Conservation (phyloP, 768 basidiomycete species). For the Auricularia sp. region DNA sequence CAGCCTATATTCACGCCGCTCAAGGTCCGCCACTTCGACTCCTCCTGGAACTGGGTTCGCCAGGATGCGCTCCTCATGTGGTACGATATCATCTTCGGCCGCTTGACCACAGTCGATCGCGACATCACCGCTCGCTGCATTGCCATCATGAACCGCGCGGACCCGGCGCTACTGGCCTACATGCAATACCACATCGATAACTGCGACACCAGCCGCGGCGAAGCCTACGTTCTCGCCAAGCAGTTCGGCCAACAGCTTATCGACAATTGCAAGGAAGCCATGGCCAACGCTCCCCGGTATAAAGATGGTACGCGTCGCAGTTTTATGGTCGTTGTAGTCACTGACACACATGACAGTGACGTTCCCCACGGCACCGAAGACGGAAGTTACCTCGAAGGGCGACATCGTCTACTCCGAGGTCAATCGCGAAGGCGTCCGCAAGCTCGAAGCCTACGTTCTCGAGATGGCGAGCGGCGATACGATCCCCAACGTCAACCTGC, state of each 20-base stretch:
- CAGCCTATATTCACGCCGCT: slow-evolving; percentile 89
- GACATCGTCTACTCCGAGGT: slow-evolving; percentile 94
- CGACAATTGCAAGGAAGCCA: slow-evolving; percentile 81
- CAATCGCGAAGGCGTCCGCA: slow-evolving; percentile 90
- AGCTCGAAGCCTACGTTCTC: slow-evolving; percentile 93
- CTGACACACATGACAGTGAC: slow-evolving; percentile 48
- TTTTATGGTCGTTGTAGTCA: not conserved
- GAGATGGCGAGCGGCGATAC: slow-evolving; percentile 97
- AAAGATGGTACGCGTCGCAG: slow-evolving; percentile 70
- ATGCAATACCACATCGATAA: slow-evolving; percentile 94
- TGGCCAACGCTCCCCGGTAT: slow-evolving; percentile 79
- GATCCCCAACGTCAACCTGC: slow-evolving; percentile 79
- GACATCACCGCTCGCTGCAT: slow-evolving; percentile 97
- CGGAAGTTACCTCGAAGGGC: slow-evolving; percentile 86
- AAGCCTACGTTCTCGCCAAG: slow-evolving; percentile 91
- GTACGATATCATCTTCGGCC: slow-evolving; percentile 96
- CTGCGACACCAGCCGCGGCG: slow-evolving; percentile 70
- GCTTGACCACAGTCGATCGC: slow-evolving; percentile 86
- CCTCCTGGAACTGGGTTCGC: slow-evolving; percentile 98
- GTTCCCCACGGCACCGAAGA: slow-evolving; percentile 95
- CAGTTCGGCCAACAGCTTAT: slow-evolving; percentile 94
- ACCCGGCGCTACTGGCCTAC: slow-evolving; percentile 81
- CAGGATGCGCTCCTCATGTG: slow-evolving; percentile 96
- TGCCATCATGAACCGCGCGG: slow-evolving; percentile 93
- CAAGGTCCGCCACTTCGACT: slow-evolving; percentile 97